Evolutionary conservation across 495 filamentous ascomycete genomes (phyloP), one percentile per base, ranked within the genome.

Genomic region (Xylaria scruposa): DNA sequence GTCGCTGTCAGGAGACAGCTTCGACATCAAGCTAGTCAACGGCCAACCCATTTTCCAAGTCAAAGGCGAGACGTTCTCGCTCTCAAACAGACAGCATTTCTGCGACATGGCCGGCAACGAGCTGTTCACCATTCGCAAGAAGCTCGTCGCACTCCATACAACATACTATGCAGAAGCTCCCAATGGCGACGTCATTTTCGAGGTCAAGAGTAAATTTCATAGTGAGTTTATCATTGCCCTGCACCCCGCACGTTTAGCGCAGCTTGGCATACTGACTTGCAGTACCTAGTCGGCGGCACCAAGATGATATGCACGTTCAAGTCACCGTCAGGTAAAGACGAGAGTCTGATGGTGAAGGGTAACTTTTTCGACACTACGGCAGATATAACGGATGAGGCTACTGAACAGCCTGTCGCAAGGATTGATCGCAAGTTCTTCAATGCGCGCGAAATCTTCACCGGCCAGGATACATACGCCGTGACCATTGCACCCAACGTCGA

Each of bases 401-500:
- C 60, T 17, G 80, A 81, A 31, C 75, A 80, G 15, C 76, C 83
- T 0, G 85, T 90, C 5, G 90, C 88, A 5, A 75, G 79, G 12
- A 88, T 91, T 72, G 80, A 85, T 33, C 85, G 89, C 56, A 87
- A 87, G 71, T 81, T 88, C 61, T 44, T 46, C 61, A 64, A 64
- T 29, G 21, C 21, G 21, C 61, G 61, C 6, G 84, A 83, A 49
- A 88, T 84, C 2, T 84, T 90, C 10, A 33, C 29, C 15, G 56
- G 56, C 15, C 56, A 59, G 76, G 87, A 91, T 78, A 90, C 87
- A 10, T 91, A 91, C 67, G 84, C 80, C 1, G 82, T 91, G 19
- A 80, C 82, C 10, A 81, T 90, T n/a, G 90, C 90, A 6, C 87
- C 88, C 1, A 85, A 85, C 7, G 88, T 89, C 3, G 89, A 91